Percentiles rank a stretch among this genome's conserved stretches.
phyloP scores from a whole-genome alignment of 2,329 filamentous ascomycete species.

The Dothistroma septosporum region DNA sequence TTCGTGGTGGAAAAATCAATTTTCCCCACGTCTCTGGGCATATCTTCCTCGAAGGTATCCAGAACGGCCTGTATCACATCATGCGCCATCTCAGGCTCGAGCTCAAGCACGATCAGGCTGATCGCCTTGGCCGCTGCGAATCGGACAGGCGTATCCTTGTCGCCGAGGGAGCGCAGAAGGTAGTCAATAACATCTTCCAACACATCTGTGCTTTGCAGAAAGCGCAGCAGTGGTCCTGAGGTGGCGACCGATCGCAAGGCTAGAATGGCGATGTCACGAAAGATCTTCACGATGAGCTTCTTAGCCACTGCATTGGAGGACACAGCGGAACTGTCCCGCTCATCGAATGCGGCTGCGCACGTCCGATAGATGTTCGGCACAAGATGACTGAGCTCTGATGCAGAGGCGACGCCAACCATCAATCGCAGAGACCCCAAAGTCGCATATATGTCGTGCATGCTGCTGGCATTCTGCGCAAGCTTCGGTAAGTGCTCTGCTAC shows the following conservation, averaged over 20 bases:
- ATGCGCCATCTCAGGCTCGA: conserved; percentile 74
- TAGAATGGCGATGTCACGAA: conserved; percentile 68
- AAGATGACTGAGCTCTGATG: conserved; percentile 67
- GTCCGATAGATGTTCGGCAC: conserved; percentile 62
- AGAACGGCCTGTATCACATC: conserved; percentile 86
- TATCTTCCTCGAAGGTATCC: conserved; percentile 59
- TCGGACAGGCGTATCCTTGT: conserved; percentile 86
- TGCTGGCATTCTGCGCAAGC: conserved; percentile 37
- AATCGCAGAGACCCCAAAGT: conserved; percentile 77
- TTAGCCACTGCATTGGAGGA: conserved; percentile 72
- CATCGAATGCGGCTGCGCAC: conserved; percentile 57
- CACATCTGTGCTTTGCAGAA: conserved; percentile 37
- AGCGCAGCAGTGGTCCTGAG: conserved; percentile 26
- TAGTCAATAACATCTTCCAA: conserved; percentile 79
- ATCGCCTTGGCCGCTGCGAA: conserved; percentile 89
- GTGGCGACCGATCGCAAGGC: conserved; percentile 46
- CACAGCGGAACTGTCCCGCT: conserved; percentile 53
- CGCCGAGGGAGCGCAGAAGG: conserved; percentile 71
- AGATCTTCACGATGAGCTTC: conserved; percentile 80
- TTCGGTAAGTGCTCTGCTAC: conserved; percentile 66
- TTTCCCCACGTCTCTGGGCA: conserved; percentile 47
- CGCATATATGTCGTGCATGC: conserved; percentile 55
- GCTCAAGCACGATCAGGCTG: conserved; percentile 75
- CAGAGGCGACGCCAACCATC: conserved; percentile 67
- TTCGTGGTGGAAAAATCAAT: conserved; percentile 71